Conservation (phyloP, 23 red algal genomes). For the Gracilaria caudata region DNA sequence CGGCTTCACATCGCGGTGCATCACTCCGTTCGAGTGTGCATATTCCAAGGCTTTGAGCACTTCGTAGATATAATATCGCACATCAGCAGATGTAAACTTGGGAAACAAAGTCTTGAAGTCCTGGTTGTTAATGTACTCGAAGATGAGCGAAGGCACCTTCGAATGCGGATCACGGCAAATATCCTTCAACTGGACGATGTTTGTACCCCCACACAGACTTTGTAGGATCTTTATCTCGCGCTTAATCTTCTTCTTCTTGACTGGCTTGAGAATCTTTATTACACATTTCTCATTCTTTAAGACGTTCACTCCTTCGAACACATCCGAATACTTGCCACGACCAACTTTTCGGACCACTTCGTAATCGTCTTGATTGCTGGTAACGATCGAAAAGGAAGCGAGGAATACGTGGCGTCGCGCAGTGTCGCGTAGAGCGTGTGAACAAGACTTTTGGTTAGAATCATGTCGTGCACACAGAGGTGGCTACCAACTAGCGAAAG, state of each 20-base stretch:
- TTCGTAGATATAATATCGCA: conserved; percentile 96
- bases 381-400: conserved; percentile 9
- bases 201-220: conserved; percentile 91
- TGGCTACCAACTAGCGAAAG: neutral
- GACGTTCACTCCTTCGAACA: conserved; percentile 96
- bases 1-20: conserved; percentile 99
- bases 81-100: conserved; percentile 82
- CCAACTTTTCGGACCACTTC: conserved; percentile 98
- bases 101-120: conserved; percentile 99
- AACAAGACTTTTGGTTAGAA: neutral
- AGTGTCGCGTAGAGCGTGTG: neutral
- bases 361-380: conserved; percentile 85
- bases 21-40: conserved; percentile 94
- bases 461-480: neutral
- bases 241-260: conserved; percentile 99
- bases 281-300: conserved; percentile 78
- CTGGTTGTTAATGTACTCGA: conserved; percentile 97
- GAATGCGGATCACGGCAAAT: conserved; percentile 93
- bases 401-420: neutral
- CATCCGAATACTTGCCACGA: conserved; percentile 97
- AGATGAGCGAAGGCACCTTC: conserved; percentile 95
- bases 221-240: conserved; percentile 99
- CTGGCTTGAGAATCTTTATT: conserved; percentile 99
- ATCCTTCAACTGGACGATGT: conserved; percentile 93
- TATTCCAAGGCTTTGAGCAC: conserved; percentile 95